Percentiles rank a stretch among this genome's conserved stretches.
Conservation (phyloP, 179 eudicot species). For the Sideroxylon spinosum region DNA sequence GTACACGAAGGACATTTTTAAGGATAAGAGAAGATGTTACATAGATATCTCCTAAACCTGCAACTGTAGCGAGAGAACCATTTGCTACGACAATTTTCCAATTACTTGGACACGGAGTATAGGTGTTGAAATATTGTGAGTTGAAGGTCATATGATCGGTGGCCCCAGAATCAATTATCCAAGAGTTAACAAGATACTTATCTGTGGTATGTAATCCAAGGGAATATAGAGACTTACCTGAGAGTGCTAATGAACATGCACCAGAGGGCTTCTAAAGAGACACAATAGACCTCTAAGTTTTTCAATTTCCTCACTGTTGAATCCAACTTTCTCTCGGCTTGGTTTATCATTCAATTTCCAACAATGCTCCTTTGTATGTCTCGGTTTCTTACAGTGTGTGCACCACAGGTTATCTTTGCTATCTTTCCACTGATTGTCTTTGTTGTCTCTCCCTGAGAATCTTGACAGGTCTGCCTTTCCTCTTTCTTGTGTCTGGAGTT, state of each 20-base stretch:
- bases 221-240: neutral
- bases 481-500: neutral
- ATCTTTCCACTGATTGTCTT: neutral
- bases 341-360: neutral
- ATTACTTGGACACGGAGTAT: neutral
- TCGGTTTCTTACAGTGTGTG: neutral
- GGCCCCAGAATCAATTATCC: constrained; percentile 14
- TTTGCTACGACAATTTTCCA: constrained; percentile 1
- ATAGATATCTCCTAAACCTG: neutral
- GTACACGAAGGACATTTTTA: constrained; percentile 11
- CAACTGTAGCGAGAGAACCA: neutral
- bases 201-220: neutral
- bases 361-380: neutral
- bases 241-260: neutral
- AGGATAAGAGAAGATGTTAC: neutral
- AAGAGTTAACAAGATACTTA: neutral
- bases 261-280: too few species aligned
- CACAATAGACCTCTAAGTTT: neutral
- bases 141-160: constrained; percentile 13
- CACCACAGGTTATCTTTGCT: neutral
- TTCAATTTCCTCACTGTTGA: neutral
- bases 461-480: neutral
- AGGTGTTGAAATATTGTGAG: neutral
- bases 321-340: too few species aligned
- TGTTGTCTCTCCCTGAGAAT: neutral